Base-by-base conservation (phyloP, 202 grass and related monocot species). In the Digitaria exilis region DNA sequence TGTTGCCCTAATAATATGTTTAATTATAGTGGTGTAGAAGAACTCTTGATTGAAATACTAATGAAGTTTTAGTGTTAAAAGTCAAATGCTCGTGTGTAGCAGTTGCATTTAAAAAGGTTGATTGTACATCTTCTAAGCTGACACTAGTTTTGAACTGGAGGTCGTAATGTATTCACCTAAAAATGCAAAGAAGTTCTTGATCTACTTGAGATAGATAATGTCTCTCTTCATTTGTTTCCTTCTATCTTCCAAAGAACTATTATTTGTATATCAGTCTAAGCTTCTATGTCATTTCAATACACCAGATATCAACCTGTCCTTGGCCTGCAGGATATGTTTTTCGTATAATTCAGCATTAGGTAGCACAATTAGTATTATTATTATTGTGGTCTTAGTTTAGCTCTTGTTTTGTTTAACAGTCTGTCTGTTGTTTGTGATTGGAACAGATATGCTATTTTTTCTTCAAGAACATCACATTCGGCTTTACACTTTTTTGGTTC, bases 371-470 rank as follows among this genome's bases (percentile, higher is more conserved):
- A n/a, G n/a, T 43, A 22, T 9, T 73, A n/a, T 18, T 45, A 58
- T 60, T 80, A 41, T 54, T 1, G 19, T 14, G 5, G 25, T 80
- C 16, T 69, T 78, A 84, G 48, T 76, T 71, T n/a, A 78, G 28
- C 77, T 70, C 42, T 83, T 82, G 15, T 24, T 37, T 76, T 79
- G 65, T 71, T 56, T 92, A 85, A 52, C 52, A 80, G 21, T 69
- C 32, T 54, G 6, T 57, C 48, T 77, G 75, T 30, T 63, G 9
- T 56, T 81, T 84, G 44, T 90, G 57, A 34, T 73, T 42, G 86
- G 71, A 63, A 66, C 88, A 94, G 92, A 91, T 94, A 84, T 94
- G 92, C 86, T 94, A 94, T 76, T 87, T 94, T 84, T 94, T 94
- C 84, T 91, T 89, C 86, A 91, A 94, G 83, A 94, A 94, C 65